Evolutionary conservation across 345 rosid species (phyloP), one percentile per base, ranked within the genome.

Genomic region (Lepidium aucheri): DNA sequence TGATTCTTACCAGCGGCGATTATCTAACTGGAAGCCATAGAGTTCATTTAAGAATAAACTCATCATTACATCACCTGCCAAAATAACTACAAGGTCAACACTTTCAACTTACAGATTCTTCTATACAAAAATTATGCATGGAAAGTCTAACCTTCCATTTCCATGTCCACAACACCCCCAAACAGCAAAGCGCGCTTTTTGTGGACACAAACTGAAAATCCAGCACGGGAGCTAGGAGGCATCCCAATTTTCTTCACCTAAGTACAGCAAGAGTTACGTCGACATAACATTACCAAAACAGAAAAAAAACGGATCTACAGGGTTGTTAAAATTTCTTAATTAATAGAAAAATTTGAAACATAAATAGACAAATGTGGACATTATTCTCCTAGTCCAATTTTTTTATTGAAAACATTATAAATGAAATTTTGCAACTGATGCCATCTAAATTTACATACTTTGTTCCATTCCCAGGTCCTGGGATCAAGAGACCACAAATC

Each of bases 401-500:
- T 53, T 0, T 43, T 18, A 8, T 54, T 18, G 36, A 11, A 11
- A 33, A 15, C 34, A 49, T 1, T 49, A 28, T 6, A 39, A 50
- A 14, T 40, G 26, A 38, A 50, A 15, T 24, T 47, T 20, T 7
- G 30, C 17, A 59, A 68, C 22, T 39, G 20, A 36, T 34, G 32
- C 26, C 26, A 57, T 33, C 26, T 39, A 39, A 14, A 66, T 15
- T 33, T 60, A 73, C 83, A 28, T 74, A 89, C 98, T 94, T 93
- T 93, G 81, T 80, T 93, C 98, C 98, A 93, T 76, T 93, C 97
- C 98, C 98, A 93, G 36, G 91, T 87, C 85, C 84, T 83, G 52
- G 98, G 98, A 78, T 93, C 98, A 65, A 93, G 96, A 22, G 94
- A 88, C 96, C 97, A 93, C 87, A 93, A 74, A 74, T 93, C 98